Base-by-base conservation (phyloP, 352 stramenopile genomes). In the Phytophthora melonis region DNA sequence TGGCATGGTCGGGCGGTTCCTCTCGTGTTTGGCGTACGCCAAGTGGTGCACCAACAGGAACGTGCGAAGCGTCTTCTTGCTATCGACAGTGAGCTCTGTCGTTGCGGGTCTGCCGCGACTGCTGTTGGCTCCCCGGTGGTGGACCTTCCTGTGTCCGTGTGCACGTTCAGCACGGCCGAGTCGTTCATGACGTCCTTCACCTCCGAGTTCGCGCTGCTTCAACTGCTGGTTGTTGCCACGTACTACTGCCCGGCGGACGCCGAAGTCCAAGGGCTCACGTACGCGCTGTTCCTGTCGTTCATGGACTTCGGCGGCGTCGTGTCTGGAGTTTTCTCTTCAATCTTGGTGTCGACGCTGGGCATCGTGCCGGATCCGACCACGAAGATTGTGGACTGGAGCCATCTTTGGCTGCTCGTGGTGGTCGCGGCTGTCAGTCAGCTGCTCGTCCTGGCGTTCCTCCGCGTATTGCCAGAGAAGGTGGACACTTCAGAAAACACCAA, bases 251-350 rank as follows among this genome's bases (percentile, higher is more conserved):
- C 89, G 0, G 59, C 78, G 9, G 72, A 79, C 58, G 75, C 67
- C 1, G 79, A 89, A 3, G 74, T 92, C 9, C 86, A 93, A 62
- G 89, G 89, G 3, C 74, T 95, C 30, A 92, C 89, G 53, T 95
- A 95, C 70, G 87, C 89, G 52, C 70, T 95, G 58, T 95, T 85
- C 67, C 72, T 95, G 43, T 94, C 87, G 13, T 93, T 93, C 65
- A 95, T 95, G 86, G 87, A 95, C 77, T 93, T 95, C 74, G 89
- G 89, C 16, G 89, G 87, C 27, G 87, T 94, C 27, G 64, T 93
- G 2, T 94, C 87, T 4, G 85, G 87, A 9, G 58, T 95, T 14
- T 67, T 92, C 13, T 87, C 80, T 14, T 89, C 89, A 9, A 45
- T 81, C 1, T 41, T 93, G 30, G 85, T 93, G 39, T 80, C 75